Base-by-base conservation (phyloP, 2,329 filamentous ascomycete genomes). In the Neofusicoccum laricinum region DNA sequence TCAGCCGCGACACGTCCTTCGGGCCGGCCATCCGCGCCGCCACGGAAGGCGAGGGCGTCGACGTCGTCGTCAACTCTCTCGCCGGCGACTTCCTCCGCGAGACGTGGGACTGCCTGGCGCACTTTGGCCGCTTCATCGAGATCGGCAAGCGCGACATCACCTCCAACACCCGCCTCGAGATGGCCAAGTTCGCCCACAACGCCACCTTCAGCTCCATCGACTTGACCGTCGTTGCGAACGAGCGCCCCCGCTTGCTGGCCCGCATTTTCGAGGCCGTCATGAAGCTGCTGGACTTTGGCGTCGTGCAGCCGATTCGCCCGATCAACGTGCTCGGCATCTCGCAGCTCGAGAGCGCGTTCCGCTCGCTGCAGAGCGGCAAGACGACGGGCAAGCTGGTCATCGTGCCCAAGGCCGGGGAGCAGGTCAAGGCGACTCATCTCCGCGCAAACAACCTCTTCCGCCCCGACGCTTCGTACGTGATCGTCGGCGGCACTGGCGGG, bases 21-120 rank as follows among this genome's bases (percentile, higher is more conserved):
- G 69, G 61, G 1, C 61, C 63, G 3, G 72, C 62, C 5, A 63
- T 78, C 4, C 51, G 65, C 48, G 48, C 65, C 6, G 51, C 65
- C 25, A 78, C 76, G 0, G 63, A 67, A 0, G 68, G 66, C 8
- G 46, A 67, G 7, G 76, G 76, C 15, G 74, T 78, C 2, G 74
- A 78, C 63, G 71, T 77, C 3, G 69, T 77, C 6, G 64, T 78
- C 48, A 78, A 78, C 64, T 70, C 69, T 4, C 63, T 70, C 2
- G 57, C 68, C 7, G 75, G 76, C 1, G 67, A 72, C 17, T 48
- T 69, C 1, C 67, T 77, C 6, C 63, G 68, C 21, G 64, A 68
- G 38, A 68, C 70, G 2, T 76, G 71, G 72, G 63, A 69, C 7
- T 68, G 67, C 53, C 41, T 75, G 11, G 74, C 75, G 1, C 65